phyloP scores from a whole-genome alignment of 2,329 filamentous ascomycete genomes.

The Fusarium pseudograminearum region DNA sequence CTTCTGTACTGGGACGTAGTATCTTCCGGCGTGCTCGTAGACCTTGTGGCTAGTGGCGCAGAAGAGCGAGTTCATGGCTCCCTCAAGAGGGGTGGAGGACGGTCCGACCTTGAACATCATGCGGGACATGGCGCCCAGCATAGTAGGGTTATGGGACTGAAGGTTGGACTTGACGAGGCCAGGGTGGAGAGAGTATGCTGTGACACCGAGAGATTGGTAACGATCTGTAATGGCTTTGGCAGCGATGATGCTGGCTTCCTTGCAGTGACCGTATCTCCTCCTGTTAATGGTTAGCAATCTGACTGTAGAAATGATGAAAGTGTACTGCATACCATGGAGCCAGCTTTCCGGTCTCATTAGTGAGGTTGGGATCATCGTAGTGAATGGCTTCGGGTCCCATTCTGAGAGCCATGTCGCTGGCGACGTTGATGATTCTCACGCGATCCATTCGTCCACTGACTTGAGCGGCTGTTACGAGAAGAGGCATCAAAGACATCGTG shows the following conservation, averaged over 20 bases:
- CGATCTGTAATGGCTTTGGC: constrained; percentile 40
- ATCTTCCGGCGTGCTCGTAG: constrained; percentile 18
- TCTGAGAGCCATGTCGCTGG: constrained; percentile 37
- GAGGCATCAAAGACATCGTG: constrained; percentile 35
- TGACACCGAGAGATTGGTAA: constrained; percentile 33
- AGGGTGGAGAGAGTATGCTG: constrained; percentile 44
- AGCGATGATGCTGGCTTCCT: constrained; percentile 39
- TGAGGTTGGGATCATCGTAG: constrained; percentile 43
- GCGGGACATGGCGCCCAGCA: constrained; percentile 34
- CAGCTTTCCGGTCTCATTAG: constrained; percentile 22
- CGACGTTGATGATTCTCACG: constrained; percentile 44
- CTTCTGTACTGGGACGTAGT: constrained; percentile 38
- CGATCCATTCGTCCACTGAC: constrained; percentile 21
- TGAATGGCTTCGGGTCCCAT: constrained; percentile 38
- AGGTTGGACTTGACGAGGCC: constrained; percentile 41
- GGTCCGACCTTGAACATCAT: constrained; percentile 32
- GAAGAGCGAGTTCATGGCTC: constrained; percentile 42
- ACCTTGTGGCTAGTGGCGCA: constrained; percentile 37
- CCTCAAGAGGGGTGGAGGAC: constrained; percentile 31
- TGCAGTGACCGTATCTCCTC: constrained; percentile 41
- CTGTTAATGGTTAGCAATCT: constrained; percentile 1
- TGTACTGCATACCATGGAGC: constrained; percentile 22
- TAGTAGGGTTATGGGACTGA: constrained; percentile 27
- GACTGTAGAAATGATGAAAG: rapidly evolving
- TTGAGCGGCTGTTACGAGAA: constrained; percentile 29